Percentiles rank a stretch among this genome's conserved stretches.
phyloP scores from a whole-genome alignment of 192 early-diverging fungal genomes.

The Coemansia sp. region DNA sequence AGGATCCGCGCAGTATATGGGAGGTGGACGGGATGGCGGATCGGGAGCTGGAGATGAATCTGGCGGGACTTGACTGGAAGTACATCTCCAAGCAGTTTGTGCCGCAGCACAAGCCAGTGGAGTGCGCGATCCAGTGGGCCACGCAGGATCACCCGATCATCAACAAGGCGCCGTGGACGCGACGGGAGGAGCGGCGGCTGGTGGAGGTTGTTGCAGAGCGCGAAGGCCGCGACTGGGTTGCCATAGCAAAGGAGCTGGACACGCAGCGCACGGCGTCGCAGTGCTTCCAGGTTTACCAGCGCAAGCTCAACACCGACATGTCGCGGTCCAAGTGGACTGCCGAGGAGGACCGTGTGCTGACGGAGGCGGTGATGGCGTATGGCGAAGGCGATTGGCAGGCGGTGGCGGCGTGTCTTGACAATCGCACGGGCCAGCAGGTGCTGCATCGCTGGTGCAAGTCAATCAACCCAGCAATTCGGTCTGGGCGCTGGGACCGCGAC shows the following conservation, averaged over 20 bases:
- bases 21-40: slow-evolving; percentile 47
- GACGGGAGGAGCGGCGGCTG: slow-evolving; percentile 58
- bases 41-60: slow-evolving; percentile 52
- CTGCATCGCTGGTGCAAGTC: slow-evolving; percentile 72
- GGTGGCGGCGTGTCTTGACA: slow-evolving; percentile 63
- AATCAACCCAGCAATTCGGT: slow-evolving; percentile 66
- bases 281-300: slow-evolving; percentile 72
- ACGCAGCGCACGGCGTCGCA: slow-evolving; percentile 71
- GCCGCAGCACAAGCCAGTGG: slow-evolving; percentile 60
- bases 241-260: slow-evolving; percentile 61
- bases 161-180: slow-evolving; percentile 69
- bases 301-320: slow-evolving; percentile 49
- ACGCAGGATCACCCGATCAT: slow-evolving; percentile 76
- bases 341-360: slow-evolving; percentile 66
- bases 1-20: slow-evolving; percentile 52
- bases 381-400: slow-evolving; percentile 76
- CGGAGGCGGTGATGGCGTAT: slow-evolving; percentile 63
- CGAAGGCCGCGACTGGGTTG: slow-evolving; percentile 62
- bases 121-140: slow-evolving; percentile 80
- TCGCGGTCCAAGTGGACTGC: slow-evolving; percentile 63
- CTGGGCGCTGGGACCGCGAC: slow-evolving; percentile 64
- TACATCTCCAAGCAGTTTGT: slow-evolving; percentile 58
- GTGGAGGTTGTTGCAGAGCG: slow-evolving; percentile 50
- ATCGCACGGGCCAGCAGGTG: slow-evolving; percentile 71
- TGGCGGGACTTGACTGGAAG: slow-evolving; percentile 55